Conservation (phyloP, 2,329 filamentous ascomycete species). For the Hirsutella minnesotensis region DNA sequence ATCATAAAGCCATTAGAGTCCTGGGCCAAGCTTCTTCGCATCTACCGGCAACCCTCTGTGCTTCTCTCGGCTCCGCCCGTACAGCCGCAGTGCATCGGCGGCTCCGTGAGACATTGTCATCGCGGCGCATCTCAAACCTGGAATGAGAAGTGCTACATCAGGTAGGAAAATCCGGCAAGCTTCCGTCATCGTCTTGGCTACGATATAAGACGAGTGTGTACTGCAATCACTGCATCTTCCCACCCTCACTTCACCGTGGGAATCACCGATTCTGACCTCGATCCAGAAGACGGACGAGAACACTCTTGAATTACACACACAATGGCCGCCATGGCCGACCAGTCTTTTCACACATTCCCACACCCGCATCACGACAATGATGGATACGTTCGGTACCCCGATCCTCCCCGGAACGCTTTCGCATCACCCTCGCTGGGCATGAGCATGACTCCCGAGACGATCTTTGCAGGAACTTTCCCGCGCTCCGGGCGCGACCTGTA, state of each 20-base stretch:
- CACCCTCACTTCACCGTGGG: background rate
- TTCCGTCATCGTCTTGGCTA: background rate
- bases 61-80: background rate
- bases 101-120: conserved; percentile 2
- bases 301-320: conserved; percentile 6
- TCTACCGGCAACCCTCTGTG: background rate
- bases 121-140: background rate
- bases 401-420: conserved; percentile 27
- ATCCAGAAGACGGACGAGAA: background rate
- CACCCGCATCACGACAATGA: conserved; percentile 17
- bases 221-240: background rate
- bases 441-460: conserved; percentile 32
- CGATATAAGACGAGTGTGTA: background rate
- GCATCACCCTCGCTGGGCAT: conserved; percentile 34
- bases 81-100: background rate
- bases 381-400: conserved; percentile 34
- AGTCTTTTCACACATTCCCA: conserved; percentile 16
- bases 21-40: background rate
- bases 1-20: background rate
- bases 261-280: background rate
- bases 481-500: conserved; percentile 8
- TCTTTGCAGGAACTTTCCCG: conserved; percentile 16
- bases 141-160: background rate
- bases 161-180: background rate
- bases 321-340: conserved; percentile 18